Percentiles rank a stretch among this genome's conserved stretches.
These are phyloP conservation scores for Peronospora tabacina DNA, from an alignment of 352 stramenopile species.

Conservation along the genomic window DNA sequence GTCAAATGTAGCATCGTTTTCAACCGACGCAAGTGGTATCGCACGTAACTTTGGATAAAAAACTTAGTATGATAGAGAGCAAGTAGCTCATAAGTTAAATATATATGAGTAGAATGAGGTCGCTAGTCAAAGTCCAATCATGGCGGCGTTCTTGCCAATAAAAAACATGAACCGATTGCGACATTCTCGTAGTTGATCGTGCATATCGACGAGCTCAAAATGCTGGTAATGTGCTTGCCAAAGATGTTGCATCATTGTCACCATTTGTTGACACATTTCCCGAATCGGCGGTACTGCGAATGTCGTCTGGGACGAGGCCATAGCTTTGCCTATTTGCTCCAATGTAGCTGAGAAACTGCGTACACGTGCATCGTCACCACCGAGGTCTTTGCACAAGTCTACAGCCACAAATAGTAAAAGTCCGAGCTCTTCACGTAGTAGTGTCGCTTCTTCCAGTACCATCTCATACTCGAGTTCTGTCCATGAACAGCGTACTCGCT, in stretches of 20 bases:
- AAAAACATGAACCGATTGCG: conserved; percentile 73
- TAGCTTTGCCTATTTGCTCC: conserved; percentile 36
- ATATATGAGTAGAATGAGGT: neutral
- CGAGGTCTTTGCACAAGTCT: conserved; percentile 53
- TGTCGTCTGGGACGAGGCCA: conserved; percentile 40
- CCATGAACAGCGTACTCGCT: conserved; percentile 42
- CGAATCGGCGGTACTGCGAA: conserved; percentile 52
- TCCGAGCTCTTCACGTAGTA: conserved; percentile 63
- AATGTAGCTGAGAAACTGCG: conserved; percentile 28
- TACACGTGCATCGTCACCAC: conserved; percentile 28
- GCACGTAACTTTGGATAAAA: no score
- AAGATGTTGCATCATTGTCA: conserved; percentile 66
- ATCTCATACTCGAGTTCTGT: conserved; percentile 72
- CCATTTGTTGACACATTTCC: conserved; percentile 61
- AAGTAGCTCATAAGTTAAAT: conserved; percentile 21
- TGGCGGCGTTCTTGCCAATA: conserved; percentile 59
- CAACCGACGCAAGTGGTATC: conserved; percentile 9
- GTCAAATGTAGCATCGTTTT: neutral
- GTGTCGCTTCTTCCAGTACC: conserved; percentile 55
- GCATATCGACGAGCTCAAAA: conserved; percentile 69
- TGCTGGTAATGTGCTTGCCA: conserved; percentile 56
- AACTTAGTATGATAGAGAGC: neutral
- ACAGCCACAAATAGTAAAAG: conserved; percentile 48
- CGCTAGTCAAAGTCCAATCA: conserved; percentile 47
- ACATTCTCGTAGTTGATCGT: conserved; percentile 53